A percentile compares a stretch with the other conserved stretches of the same genome.
Evolutionary conservation across 495 filamentous ascomycete species (phyloP).

Genomic region (Penicillium lividum): DNA sequence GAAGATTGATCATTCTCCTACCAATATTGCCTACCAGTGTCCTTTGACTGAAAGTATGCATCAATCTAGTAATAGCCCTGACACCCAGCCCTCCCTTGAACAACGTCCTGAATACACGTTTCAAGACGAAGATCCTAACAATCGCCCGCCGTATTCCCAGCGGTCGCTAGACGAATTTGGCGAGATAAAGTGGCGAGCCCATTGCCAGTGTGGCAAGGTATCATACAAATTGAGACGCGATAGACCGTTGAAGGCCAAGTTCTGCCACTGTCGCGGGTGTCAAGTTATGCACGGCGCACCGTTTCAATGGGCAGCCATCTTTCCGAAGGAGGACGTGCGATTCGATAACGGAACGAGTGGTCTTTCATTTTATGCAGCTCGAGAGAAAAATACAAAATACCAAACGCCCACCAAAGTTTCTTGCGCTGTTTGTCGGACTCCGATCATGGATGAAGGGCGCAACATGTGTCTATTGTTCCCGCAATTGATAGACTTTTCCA

Average conservation of each 20-base stretch:
- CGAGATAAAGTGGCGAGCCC: conserved; percentile 62
- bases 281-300: conserved; percentile 80
- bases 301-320: conserved; percentile 92
- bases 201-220: conserved; percentile 78
- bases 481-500: conserved; percentile 66
- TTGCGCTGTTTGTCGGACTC: conserved; percentile 74
- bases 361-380: conserved; percentile 77
- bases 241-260: conserved; percentile 73
- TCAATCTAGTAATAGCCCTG: not conserved
- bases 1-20: not conserved
- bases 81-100: not conserved
- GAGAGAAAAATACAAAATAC: conserved; percentile 60
- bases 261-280: conserved; percentile 85
- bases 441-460: conserved; percentile 90
- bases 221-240: conserved; percentile 69
- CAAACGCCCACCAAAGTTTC: conserved; percentile 85
- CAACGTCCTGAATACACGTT: not conserved
- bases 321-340: conserved; percentile 78
- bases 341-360: conserved; percentile 71
- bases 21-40: not conserved
- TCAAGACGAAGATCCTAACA: not conserved
- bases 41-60: not conserved
- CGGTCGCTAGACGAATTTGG: conserved; percentile 57
- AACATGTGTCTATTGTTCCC: conserved; percentile 88
- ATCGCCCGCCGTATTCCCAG: conserved; percentile 61